phyloP scores from a whole-genome alignment of 2,329 filamentous ascomycete species.

The Cytospora piceicola region DNA sequence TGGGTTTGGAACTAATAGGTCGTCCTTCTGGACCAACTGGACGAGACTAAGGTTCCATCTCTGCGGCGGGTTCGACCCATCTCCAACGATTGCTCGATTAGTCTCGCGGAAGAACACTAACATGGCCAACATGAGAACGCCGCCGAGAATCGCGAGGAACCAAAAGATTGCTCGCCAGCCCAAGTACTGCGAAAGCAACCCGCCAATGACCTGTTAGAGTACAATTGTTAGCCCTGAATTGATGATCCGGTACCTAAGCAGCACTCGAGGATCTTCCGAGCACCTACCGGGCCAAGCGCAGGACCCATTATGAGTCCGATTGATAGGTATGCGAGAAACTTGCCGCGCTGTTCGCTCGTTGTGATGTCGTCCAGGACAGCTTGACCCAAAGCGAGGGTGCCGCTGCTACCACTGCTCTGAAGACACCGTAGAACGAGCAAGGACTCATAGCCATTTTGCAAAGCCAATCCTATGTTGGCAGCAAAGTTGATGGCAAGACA shows the following conservation, averaged over 20 bases:
- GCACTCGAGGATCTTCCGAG: no score
- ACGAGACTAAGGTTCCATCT: neutral
- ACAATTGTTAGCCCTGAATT: no score
- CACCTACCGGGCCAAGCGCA: constrained; percentile 47
- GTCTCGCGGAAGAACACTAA: constrained; percentile 52
- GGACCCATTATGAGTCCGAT: constrained; percentile 54
- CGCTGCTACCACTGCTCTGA: constrained; percentile 53
- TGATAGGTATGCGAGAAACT: constrained; percentile 39
- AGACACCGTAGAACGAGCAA: constrained; percentile 51
- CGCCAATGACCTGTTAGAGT: constrained; percentile 45
- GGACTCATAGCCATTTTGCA: constrained; percentile 48
- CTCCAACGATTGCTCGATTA: constrained; percentile 47
- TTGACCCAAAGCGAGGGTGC: constrained; percentile 56
- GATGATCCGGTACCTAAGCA: no score
- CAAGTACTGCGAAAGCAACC: constrained; percentile 52
- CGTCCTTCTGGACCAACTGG: constrained; percentile 33
- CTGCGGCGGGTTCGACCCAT: constrained; percentile 39
- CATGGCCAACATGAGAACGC: constrained; percentile 45
- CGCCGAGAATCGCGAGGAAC: constrained; percentile 52
- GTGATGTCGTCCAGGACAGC: constrained; percentile 63
- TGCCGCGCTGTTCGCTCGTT: constrained; percentile 59
- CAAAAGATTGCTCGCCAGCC: constrained; percentile 61
- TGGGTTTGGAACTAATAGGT: constrained; percentile 10
- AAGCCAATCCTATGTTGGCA: constrained; percentile 49
- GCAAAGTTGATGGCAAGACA: constrained; percentile 50